phyloP scores from a whole-genome alignment of 1,139 yeast genomes.

The Suhomyces atakaporum region DNA sequence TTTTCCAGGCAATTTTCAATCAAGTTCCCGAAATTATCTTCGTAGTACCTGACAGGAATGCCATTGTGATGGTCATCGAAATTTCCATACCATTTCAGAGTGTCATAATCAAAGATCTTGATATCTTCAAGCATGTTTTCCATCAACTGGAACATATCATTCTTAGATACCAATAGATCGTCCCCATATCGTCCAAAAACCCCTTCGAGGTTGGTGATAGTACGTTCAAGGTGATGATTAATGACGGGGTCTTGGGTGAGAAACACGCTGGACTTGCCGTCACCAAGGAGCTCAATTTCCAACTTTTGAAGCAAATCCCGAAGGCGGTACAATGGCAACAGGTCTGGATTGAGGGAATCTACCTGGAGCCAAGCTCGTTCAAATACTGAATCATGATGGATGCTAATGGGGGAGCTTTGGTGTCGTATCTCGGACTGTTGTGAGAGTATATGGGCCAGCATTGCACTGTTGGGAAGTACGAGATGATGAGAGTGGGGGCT shows the following conservation, averaged over 20 bases:
- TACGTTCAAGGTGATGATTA: slow-evolving; percentile 1
- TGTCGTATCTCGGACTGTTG: not conserved
- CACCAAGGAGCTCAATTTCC: slow-evolving; percentile 13
- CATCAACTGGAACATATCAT: slow-evolving; percentile 16
- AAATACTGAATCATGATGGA: slow-evolving; percentile 9
- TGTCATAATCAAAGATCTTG: slow-evolving; percentile 17
- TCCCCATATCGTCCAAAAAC: slow-evolving; percentile 7
- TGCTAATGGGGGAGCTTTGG: not conserved
- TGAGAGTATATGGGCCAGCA: no score
- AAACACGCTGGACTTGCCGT: slow-evolving; percentile 1
- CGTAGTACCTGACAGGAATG: slow-evolving; percentile 5
- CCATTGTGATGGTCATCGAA: slow-evolving; percentile 9
- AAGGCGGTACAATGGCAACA: slow-evolving; percentile 9
- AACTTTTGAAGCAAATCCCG: slow-evolving; percentile 11
- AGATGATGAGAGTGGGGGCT: no score
- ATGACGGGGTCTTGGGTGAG: slow-evolving; percentile 9
- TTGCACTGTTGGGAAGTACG: no score
- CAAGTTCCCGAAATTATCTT: slow-evolving; percentile 10
- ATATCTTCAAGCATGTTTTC: slow-evolving; percentile 15
- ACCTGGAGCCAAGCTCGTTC: slow-evolving; percentile 14
- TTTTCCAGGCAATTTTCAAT: not conserved
- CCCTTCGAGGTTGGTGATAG: slow-evolving; percentile 13
- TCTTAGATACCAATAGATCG: slow-evolving; percentile 14
- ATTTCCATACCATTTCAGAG: slow-evolving; percentile 15
- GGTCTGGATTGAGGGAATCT: slow-evolving; percentile 6